These are phyloP conservation scores for Colletotrichum orbiculare DNA, from an alignment of 2,329 filamentous ascomycete genomes.

Conservation along the genomic window DNA sequence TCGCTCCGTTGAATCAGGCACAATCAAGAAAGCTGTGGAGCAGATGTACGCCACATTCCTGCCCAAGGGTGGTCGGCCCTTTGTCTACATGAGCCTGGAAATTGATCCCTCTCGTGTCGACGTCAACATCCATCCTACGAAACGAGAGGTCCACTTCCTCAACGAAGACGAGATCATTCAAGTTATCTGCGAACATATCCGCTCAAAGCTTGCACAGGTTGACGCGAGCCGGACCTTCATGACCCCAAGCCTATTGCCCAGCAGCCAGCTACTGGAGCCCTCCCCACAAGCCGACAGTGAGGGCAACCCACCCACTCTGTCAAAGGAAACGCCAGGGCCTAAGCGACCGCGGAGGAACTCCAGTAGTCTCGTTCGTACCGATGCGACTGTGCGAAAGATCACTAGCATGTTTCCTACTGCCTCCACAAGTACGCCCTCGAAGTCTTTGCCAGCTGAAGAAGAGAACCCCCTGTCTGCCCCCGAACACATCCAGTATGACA, in stretches of 20 bases:
- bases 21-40: slow-evolving; percentile 90
- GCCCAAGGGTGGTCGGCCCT: slow-evolving; percentile 94
- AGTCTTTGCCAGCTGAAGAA: slow-evolving; percentile 27
- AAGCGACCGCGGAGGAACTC: slow-evolving; percentile 54
- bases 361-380: slow-evolving; percentile 90
- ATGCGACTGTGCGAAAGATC: slow-evolving; percentile 90
- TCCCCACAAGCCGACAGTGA: slow-evolving; percentile 41
- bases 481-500: slow-evolving; percentile 76
- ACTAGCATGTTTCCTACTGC: slow-evolving; percentile 89
- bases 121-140: slow-evolving; percentile 97
- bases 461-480: slow-evolving; percentile 51
- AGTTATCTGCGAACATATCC: slow-evolving; percentile 82
- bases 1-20: slow-evolving; percentile 88
- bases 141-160: slow-evolving; percentile 95
- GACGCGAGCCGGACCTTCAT: slow-evolving; percentile 95
- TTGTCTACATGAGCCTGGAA: slow-evolving; percentile 90
- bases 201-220: slow-evolving; percentile 82
- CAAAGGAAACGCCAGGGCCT: slow-evolving; percentile 48
- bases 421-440: slow-evolving; percentile 42
- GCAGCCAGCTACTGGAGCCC: slow-evolving; percentile 55
- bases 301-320: slow-evolving; percentile 41
- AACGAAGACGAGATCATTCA: slow-evolving; percentile 98
- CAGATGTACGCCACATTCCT: slow-evolving; percentile 89
- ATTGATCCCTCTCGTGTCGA: slow-evolving; percentile 94
- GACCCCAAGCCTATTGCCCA: slow-evolving; percentile 89